These are phyloP conservation scores for Tympanopsis confertula DNA, from an alignment of 2,329 filamentous ascomycete genomes.

Conservation along the genomic window DNA sequence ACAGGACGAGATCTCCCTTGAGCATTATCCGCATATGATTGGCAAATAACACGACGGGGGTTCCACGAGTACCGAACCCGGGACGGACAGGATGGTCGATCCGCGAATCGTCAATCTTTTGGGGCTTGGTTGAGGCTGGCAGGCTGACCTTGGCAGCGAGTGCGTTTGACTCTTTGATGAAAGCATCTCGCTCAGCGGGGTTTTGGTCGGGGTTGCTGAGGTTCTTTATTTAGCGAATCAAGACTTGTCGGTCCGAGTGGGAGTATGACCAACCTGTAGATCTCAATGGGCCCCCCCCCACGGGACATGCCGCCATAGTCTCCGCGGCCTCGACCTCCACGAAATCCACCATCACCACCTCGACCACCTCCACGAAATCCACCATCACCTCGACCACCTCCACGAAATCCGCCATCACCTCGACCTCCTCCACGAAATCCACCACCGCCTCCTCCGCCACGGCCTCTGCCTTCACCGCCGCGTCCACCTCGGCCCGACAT, in stretches of 20 bases:
- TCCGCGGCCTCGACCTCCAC: background rate
- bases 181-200: background rate
- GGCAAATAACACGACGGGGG: background rate
- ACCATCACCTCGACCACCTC: background rate
- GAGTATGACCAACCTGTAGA: conserved; percentile 2
- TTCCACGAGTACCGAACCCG: background rate
- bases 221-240: conserved; percentile 5
- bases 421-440: background rate
- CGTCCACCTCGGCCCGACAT: too few relatives aligned
- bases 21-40: background rate
- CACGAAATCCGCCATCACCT: background rate
- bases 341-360: background rate
- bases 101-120: too few relatives aligned
- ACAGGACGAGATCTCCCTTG: background rate
- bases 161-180: background rate
- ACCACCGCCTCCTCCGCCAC: conserved; percentile 11
- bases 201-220: background rate
- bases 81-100: background rate
- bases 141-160: background rate
- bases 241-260: conserved; percentile 5
- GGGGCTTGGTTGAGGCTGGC: background rate
- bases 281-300: background rate
- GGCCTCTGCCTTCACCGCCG: conserved; percentile 6
- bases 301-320: conserved; percentile 1
- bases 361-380: background rate